These are phyloP conservation scores for Polyporus arcularius DNA, from an alignment of 768 basidiomycete species.

Conservation along the genomic window DNA sequence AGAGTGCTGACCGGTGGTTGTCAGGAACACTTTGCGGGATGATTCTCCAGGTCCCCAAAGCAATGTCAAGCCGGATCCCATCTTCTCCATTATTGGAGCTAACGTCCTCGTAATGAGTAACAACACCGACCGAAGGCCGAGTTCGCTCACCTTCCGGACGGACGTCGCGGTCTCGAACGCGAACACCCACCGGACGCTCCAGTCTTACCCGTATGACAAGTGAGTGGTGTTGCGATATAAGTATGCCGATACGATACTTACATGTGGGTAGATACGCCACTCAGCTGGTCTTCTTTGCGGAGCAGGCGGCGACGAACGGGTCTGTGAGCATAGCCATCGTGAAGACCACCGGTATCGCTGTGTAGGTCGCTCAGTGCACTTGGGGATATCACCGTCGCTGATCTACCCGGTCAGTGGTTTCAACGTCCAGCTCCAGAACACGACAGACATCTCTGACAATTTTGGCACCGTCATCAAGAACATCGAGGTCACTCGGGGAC, in stretches of 20 bases:
- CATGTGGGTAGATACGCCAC: conserved; percentile 5
- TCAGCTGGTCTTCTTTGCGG: conserved; percentile 13
- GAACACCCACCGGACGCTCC: conserved; percentile 11
- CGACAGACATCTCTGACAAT: conserved; percentile 6
- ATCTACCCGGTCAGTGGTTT: conserved; percentile 6
- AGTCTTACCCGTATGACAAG: conserved; percentile 22
- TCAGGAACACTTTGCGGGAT: conserved; percentile 15
- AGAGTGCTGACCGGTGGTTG: no score
- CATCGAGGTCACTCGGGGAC: conserved; percentile 16
- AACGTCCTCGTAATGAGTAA: conserved; percentile 5
- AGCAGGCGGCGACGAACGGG: conserved; percentile 5
- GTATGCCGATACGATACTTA: no score
- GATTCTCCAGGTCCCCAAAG: not conserved
- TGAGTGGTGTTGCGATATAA: not conserved
- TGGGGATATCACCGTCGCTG: no score
- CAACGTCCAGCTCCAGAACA: conserved; percentile 16
- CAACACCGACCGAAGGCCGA: conserved; percentile 10
- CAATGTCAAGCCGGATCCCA: conserved; percentile 10
- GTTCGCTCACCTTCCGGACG: conserved; percentile 15
- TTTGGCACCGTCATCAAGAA: conserved; percentile 18
- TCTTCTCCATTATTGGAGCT: conserved; percentile 14
- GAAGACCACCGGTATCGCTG: conserved; percentile 15
- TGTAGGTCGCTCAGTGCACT: conserved; percentile 4
- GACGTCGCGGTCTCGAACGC: conserved; percentile 14
- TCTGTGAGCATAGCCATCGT: conserved; percentile 13